Conservation (phyloP, 768 basidiomycete genomes). For the Mycena filopes region DNA sequence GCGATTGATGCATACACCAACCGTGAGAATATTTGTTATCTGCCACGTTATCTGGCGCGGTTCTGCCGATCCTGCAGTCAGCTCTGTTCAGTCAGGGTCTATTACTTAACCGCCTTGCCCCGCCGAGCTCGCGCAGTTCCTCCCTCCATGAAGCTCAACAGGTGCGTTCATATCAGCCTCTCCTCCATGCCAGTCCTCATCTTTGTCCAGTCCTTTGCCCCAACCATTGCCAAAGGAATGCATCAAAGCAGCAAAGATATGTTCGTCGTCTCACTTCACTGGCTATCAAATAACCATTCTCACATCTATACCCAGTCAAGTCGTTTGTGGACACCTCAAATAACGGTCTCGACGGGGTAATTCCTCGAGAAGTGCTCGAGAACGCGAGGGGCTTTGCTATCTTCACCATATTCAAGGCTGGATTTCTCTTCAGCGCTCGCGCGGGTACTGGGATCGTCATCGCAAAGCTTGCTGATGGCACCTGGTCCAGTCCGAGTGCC, state of each 20-base stretch:
- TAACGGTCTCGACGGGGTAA: conserved; percentile 85
- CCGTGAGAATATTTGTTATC: too few relatives aligned
- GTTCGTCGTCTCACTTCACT: conserved; percentile 65
- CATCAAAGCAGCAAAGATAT: conserved; percentile 87
- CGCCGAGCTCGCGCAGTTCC: too few relatives aligned
- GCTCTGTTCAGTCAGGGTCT: too few relatives aligned
- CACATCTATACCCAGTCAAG: conserved; percentile 63
- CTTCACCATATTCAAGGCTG: conserved; percentile 86
- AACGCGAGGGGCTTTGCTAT: conserved; percentile 85
- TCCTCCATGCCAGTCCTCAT: conserved; percentile 37
- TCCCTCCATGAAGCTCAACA: too few relatives aligned
- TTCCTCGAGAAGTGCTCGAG: conserved; percentile 60
- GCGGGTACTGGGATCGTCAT: conserved; percentile 92
- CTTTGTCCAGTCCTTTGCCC: conserved; percentile 61
- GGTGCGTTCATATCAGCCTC: too few relatives aligned
- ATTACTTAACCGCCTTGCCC: too few relatives aligned
- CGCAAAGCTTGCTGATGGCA: conserved; percentile 81
- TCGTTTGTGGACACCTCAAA: conserved; percentile 86
- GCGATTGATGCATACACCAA: too few relatives aligned
- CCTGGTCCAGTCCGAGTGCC: conserved; percentile 95
- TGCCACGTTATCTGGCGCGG: too few relatives aligned
- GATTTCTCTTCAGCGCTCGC: conserved; percentile 64
- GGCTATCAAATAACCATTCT: too few relatives aligned
- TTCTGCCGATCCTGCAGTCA: too few relatives aligned
- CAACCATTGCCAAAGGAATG: conserved; percentile 85